phyloP scores from a whole-genome alignment of 208 protist genomes.

The Trypanosoma congolense region DNA sequence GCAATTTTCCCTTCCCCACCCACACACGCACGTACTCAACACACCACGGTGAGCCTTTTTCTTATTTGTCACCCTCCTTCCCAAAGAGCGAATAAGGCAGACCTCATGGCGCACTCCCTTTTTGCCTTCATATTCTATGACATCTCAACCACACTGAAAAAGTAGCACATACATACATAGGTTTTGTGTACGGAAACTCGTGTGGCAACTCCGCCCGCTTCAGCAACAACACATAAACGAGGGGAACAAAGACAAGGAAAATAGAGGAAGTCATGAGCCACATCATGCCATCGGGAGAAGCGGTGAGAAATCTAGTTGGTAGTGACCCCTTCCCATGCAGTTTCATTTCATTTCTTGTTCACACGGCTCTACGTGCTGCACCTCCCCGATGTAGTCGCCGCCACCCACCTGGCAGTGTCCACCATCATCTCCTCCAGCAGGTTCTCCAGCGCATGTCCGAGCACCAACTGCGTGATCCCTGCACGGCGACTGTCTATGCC shows the following conservation, averaged over 20 bases:
- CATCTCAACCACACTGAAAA: no score
- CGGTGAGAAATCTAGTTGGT: neutral
- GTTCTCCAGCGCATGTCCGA: constrained; percentile 60
- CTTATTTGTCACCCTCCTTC: no score
- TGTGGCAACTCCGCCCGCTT: no score
- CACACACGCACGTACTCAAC: no score
- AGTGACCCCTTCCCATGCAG: neutral
- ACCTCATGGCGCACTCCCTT: no score
- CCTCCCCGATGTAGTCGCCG: constrained; percentile 11
- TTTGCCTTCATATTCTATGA: no score
- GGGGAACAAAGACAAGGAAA: neutral
- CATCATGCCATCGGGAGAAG: neutral
- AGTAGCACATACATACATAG: neutral
- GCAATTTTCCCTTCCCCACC: no score
- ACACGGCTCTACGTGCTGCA: neutral
- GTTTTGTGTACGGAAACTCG: neutral
- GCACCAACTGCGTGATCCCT: constrained; percentile 24
- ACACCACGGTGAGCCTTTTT: no score
- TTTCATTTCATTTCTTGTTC: constrained; percentile 7
- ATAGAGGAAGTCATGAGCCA: neutral
- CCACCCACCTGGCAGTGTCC: constrained; percentile 61
- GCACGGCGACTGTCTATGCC: constrained; percentile 39
- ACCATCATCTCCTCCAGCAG: constrained; percentile 48
- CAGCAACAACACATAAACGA: constrained; percentile 1
- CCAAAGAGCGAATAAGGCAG: no score